Base-by-base conservation (phyloP, 352 stramenopile genomes). In the Pythium monospermum region DNA sequence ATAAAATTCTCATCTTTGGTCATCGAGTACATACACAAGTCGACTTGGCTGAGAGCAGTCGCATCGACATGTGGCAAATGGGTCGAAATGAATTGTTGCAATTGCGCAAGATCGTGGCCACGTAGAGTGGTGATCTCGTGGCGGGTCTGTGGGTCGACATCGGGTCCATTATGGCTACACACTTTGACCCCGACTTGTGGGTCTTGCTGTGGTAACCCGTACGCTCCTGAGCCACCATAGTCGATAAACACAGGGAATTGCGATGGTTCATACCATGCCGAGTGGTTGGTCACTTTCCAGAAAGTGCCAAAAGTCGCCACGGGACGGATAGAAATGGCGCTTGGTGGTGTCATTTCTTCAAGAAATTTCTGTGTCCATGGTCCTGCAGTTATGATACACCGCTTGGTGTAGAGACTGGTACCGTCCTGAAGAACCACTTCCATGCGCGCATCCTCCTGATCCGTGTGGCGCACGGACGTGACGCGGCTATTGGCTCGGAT, bases 21-120 rank as follows among this genome's bases (percentile, higher is more conserved):
- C 72, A 89, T 88, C 21, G 73, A 87, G 59, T 91, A 91, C 64
- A 93, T 80, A 52, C 82, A 93, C 28, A 74, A 22, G 40, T 77
- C 71, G 18, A 69, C 58, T 15, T 68, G 49, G 22, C 56, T 68
- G 12, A 71, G 59, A 1, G 40, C 41, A 16, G 46, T 71, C n/a
- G 75, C 53, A 45, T 82, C 66, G 33, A 85, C 66, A 18, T 72
- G 46, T 13, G 66, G 65, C 27, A 88, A 6, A 16, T 53, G 82
- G 37, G 68, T 68, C 8, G 64, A 52, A 16, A 83, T 53, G 39
- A 78, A 77, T 27, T 50, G 19, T n/a, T 36, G 31, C 13, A 87
- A 31, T 11, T 53, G 12, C 16, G 45, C 33, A 1, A 61, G n/a
- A 11, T 68, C 42, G 1, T 42, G 27, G 0, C 42, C 44, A 26